Base-by-base conservation (phyloP, 257 asterid species). In the Penstemon davidsonii region DNA sequence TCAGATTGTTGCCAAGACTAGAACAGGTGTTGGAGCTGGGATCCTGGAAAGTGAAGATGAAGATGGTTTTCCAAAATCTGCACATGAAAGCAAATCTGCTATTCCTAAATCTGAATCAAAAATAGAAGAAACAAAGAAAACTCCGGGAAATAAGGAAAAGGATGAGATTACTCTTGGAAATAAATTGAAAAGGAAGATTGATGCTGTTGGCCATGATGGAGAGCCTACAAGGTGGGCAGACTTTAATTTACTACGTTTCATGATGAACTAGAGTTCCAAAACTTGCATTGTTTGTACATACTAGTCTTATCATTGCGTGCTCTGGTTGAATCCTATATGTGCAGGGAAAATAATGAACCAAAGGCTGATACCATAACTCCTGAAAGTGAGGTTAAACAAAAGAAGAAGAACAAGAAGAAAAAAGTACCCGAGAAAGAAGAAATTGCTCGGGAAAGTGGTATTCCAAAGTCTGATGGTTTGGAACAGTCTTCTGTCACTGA, bases 11-110 rank as follows among this genome's bases (percentile, higher is more conserved):
- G 79, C 72, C 67, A 82, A 78, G 79, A 54, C 79, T 74, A 75
- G 78, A 64, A 59, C 71, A 50, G 75, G 69, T 53, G 75, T 52
- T 74, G 76, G 78, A 64, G 55, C 71, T 53, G 75, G 69, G 49
- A 49, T 70, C 38, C 47, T 84, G 69, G 97, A 88, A 75, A 86
- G 93, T 74, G 99, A 94, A 86, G 97, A 90, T 59, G 97, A 94
- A 61, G 97, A 94, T 83, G 99, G 99, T 42, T 86, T 91, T 69
- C 99, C 96, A 3, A 62, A 79, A 71, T 73, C 87, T 41, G 60
- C 79, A 36, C n/a, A 50, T 60, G 79, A 63, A 69, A 69, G 67
- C 33, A 80, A 66, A 67, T 37, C 75, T 70, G 78, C 73, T 39
- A 10, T 39, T 56, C 72, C 68, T 15, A 76, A 72, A 60, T 53